phyloP scores from a whole-genome alignment of 2,329 filamentous ascomycete genomes.

The Passalora sequoiae region DNA sequence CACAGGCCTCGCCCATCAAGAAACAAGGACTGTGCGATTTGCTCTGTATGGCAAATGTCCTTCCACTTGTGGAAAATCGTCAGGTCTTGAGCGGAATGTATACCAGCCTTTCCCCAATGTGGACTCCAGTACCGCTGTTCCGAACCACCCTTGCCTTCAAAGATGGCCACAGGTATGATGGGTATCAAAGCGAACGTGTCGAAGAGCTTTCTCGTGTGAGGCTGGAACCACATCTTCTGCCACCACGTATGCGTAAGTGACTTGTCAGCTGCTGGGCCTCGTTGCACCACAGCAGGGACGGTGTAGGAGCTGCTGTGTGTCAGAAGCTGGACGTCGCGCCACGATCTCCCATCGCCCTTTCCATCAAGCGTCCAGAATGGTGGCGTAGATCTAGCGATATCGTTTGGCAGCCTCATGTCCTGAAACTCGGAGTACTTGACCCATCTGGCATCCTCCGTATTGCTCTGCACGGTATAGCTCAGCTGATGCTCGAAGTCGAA shows the following conservation, averaged over 20 bases:
- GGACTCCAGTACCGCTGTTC: conserved; percentile 10
- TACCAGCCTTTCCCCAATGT: conserved; percentile 7
- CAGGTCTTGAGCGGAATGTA: conserved; percentile 3
- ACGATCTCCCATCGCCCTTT: conserved; percentile 1
- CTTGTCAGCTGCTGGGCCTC: neutral
- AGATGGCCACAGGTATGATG: conserved; percentile 4
- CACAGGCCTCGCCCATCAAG: conserved; percentile 10
- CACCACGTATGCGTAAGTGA: conserved; percentile 5
- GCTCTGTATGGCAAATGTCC: conserved; percentile 3
- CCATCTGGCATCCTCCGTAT: conserved; percentile 1
- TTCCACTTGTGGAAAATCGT: conserved; percentile 6
- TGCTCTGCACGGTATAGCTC: conserved; percentile 4
- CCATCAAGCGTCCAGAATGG: conserved; percentile 14
- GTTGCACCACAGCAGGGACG: conserved; percentile 13
- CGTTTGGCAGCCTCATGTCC: conserved; percentile 6
- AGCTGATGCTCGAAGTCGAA: conserved; percentile 7
- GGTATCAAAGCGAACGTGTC: conserved; percentile 7
- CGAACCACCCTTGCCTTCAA: conserved; percentile 1
- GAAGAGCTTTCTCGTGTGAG: conserved; percentile 11
- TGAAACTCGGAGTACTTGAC: neutral
- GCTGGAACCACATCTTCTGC: conserved; percentile 16
- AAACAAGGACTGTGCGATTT: conserved; percentile 8
- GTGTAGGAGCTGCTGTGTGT: conserved; percentile 3
- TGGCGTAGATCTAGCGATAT: conserved; percentile 11
- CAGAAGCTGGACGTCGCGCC: conserved; percentile 12